Evolutionary conservation across 2,329 filamentous ascomycete species (phyloP).

Genomic region (Alternaria gaisen): DNA sequence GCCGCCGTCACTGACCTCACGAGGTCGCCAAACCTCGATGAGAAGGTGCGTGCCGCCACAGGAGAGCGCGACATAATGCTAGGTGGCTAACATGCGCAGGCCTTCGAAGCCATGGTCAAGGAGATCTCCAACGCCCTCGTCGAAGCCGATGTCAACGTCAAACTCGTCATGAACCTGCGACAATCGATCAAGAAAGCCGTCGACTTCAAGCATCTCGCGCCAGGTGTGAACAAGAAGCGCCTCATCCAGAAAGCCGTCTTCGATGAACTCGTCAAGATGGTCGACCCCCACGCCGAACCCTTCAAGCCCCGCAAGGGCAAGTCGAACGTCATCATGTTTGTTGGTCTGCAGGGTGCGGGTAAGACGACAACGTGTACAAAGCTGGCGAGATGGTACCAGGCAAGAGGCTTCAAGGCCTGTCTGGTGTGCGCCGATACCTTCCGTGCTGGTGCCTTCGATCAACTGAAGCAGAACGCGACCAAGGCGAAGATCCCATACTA

Average conservation of each 20-base stretch:
- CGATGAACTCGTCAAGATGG: conserved; percentile 93
- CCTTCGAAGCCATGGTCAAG: conserved; percentile 97
- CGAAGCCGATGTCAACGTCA: conserved; percentile 96
- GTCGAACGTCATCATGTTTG: conserved; percentile 98
- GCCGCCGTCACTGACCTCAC: conserved; percentile 94
- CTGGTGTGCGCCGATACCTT: conserved; percentile 98
- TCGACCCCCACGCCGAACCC: conserved; percentile 92
- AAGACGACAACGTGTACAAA: conserved; percentile 99
- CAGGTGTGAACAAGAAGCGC: conserved; percentile 96
- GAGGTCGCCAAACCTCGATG: conserved; percentile 89
- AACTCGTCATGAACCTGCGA: conserved; percentile 87
- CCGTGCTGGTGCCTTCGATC: conserved; percentile 96
- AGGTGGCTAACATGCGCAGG: conserved; percentile 64
- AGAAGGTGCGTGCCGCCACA: conserved; percentile 71
- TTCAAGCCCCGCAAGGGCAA: conserved; percentile 98
- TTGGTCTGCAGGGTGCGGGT: conserved; percentile 94
- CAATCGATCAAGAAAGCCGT: conserved; percentile 91
- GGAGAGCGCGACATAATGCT: conserved; percentile 19
- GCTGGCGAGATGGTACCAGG: conserved; percentile 92
- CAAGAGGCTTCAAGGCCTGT: conserved; percentile 89
- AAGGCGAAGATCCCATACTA: conserved; percentile 99
- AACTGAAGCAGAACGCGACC: conserved; percentile 97
- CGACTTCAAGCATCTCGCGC: conserved; percentile 92
- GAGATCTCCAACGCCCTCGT: conserved; percentile 96
- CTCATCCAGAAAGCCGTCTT: conserved; percentile 98